Evolutionary conservation across 23 red algal genomes (phyloP).

Genomic region (Pyropia haitanensis): DNA sequence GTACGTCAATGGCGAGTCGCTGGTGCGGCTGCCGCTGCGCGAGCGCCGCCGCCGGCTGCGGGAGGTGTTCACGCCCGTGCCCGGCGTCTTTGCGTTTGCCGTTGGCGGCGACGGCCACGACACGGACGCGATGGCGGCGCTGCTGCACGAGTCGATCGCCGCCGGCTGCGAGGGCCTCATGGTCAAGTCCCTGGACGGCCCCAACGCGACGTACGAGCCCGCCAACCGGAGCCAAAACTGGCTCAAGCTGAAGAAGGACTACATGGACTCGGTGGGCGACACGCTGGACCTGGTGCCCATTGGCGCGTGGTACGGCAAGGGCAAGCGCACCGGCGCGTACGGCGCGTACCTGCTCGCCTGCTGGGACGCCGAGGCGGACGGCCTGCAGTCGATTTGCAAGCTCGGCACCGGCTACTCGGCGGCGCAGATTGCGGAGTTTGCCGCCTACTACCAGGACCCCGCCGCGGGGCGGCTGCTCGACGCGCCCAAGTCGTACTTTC

Average conservation of each 20-base stretch:
- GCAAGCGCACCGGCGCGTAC: conserved; percentile 81
- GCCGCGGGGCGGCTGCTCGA: conserved; percentile 3
- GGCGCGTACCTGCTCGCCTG: conserved; percentile 93
- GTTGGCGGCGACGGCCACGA: conserved; percentile 47
- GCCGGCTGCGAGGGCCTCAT: conserved; percentile 96
- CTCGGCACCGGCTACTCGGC: conserved; percentile 97
- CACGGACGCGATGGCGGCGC: conserved; percentile 53
- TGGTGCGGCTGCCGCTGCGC: conserved; percentile 45
- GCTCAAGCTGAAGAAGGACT: conserved; percentile 99
- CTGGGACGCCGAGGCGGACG: conserved; percentile 81
- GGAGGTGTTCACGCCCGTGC: conserved; percentile 34
- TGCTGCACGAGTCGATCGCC: conserved; percentile 73
- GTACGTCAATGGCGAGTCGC: conserved; percentile 67
- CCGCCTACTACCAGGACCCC: conserved; percentile 42
- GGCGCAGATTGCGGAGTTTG: conserved; percentile 60
- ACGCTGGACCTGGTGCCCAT: conserved; percentile 95
- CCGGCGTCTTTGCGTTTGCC: conserved; percentile 79
- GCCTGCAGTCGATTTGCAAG: conserved; percentile 78
- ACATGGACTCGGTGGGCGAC: conserved; percentile 73
- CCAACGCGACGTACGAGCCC: conserved; percentile 83
- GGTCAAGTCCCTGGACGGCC: conserved; percentile 88
- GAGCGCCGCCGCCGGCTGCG: conserved; percentile 27
- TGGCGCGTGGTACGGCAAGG: conserved; percentile 77
- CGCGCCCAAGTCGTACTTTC: conserved; percentile 46
- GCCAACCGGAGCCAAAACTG: conserved; percentile 93